These are phyloP conservation scores for Discostella stelligeroides DNA, from an alignment of 108 stramenopile species.

Conservation along the genomic window DNA sequence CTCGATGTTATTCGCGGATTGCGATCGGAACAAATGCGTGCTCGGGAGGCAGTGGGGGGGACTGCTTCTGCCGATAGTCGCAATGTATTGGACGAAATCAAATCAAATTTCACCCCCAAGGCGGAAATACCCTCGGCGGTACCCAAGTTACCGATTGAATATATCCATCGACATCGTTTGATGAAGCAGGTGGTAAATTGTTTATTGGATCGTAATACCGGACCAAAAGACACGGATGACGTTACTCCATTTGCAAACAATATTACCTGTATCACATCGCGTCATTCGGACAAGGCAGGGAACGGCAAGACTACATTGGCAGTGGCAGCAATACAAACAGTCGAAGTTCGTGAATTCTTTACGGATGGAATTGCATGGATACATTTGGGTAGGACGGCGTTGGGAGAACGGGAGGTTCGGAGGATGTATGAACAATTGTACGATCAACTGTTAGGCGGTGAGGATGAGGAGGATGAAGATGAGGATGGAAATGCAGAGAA, in stretches of 20 bases:
- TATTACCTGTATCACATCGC: constrained; percentile 85
- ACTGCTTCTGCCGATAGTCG: constrained; percentile 6
- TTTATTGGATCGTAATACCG: constrained; percentile 59
- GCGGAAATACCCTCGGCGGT: constrained; percentile 85
- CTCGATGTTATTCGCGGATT: constrained; percentile 84
- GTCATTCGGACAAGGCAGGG: constrained; percentile 88
- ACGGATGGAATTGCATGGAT: constrained; percentile 90
- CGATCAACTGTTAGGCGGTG: constrained; percentile 69
- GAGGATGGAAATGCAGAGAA: constrained; percentile 33
- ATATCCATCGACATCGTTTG: constrained; percentile 82
- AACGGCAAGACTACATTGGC: constrained; percentile 89
- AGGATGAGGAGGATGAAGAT: constrained; percentile 59
- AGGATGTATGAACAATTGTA: constrained; percentile 85
- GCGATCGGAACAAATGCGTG: constrained; percentile 74
- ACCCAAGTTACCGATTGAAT: constrained; percentile 83
- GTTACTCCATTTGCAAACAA: constrained; percentile 52
- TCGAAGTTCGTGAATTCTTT: constrained; percentile 87
- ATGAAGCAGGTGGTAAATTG: constrained; percentile 92
- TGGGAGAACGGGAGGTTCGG: constrained; percentile 79
- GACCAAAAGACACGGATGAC: constrained; percentile 68
- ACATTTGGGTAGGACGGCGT: constrained; percentile 72
- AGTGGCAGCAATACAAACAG: constrained; percentile 87
- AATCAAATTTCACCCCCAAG: constrained; percentile 83
- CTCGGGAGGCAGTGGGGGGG: constrained; percentile 55
- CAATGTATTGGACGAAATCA: constrained; percentile 55